Evolutionary conservation across 1,284 basidiomycete species (phyloP).

Genomic region (Ceratobasidium sp.): DNA sequence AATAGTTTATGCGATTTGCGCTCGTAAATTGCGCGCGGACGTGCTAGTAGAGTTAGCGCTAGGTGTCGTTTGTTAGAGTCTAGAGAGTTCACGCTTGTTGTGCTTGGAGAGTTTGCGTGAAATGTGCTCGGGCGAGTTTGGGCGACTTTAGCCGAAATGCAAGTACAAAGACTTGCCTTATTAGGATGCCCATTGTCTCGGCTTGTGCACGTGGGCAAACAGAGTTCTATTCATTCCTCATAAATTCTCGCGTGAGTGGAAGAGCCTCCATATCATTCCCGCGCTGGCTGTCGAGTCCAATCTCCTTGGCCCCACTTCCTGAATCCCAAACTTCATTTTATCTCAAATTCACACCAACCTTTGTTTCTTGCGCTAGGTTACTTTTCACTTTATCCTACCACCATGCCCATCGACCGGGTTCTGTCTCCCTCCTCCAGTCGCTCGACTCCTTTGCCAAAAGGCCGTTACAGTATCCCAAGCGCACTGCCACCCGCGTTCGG

Average conservation of each 20-base stretch:
- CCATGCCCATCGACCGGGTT: background rate
- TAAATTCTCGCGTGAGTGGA: background rate
- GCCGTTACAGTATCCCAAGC: background rate
- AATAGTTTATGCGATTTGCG: background rate
- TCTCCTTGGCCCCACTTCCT: background rate
- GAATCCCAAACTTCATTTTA: background rate
- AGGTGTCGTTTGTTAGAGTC: too few relatives aligned
- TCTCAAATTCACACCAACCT: background rate
- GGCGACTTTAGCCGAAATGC: too few relatives aligned
- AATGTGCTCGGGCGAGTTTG: background rate
- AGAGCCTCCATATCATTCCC: background rate
- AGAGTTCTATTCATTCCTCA: background rate
- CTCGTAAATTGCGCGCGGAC: background rate
- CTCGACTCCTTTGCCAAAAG: background rate
- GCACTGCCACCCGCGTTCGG: background rate
- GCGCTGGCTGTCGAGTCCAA: background rate
- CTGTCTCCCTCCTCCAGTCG: background rate
- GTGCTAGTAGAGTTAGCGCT: background rate
- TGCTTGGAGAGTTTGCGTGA: background rate
- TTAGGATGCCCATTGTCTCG: background rate
- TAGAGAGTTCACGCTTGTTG: background rate
- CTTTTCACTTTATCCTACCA: background rate
- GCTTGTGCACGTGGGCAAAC: background rate
- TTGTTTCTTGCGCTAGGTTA: background rate
- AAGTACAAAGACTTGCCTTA: slow-evolving; percentile 1